Base-by-base conservation (phyloP, 768 basidiomycete genomes). In the Psilocybe cubensis region DNA sequence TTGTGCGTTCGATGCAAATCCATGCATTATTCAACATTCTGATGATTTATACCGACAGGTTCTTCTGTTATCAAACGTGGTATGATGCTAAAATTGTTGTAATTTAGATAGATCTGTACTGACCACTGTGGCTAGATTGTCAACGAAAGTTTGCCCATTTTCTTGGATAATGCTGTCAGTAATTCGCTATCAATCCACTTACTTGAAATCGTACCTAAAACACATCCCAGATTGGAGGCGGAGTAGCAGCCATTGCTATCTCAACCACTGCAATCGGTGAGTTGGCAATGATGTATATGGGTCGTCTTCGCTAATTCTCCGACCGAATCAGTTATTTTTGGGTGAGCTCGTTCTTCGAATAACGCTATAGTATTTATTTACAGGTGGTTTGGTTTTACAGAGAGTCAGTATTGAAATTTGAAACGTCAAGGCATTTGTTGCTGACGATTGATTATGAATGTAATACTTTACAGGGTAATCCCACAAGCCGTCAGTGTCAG, bases 31-130 rank as follows among this genome's bases (percentile, higher is more conserved):
- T 4, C 21, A 1, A 50, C n/a, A n/a, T n/a, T n/a, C n/a, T n/a
- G n/a, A n/a, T n/a, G n/a, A n/a, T n/a, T n/a, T n/a, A n/a, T n/a
- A n/a, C n/a, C n/a, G n/a, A n/a, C n/a, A 92, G 91, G 91, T 94
- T 7, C 79, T 98, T 1, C 80, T 98, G 1, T 77, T 98, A 0
- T 85, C 89, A 49, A 97, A 97, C 68, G 95, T 97, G 59, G 89
- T n/a, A n/a, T n/a, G n/a, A n/a, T n/a, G n/a, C n/a, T n/a, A n/a
- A n/a, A n/a, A n/a, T n/a, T n/a, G n/a, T n/a, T n/a, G n/a, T n/a
- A n/a, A n/a, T n/a, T n/a, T n/a, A n/a, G n/a, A n/a, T n/a, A n/a
- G n/a, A n/a, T n/a, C n/a, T n/a, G n/a, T n/a, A n/a, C n/a, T n/a
- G n/a, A n/a, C n/a, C n/a, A n/a, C n/a, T n/a, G n/a, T n/a, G n/a